phyloP scores from a whole-genome alignment of 345 rosid genomes.

The Boechera divaricarpa region DNA sequence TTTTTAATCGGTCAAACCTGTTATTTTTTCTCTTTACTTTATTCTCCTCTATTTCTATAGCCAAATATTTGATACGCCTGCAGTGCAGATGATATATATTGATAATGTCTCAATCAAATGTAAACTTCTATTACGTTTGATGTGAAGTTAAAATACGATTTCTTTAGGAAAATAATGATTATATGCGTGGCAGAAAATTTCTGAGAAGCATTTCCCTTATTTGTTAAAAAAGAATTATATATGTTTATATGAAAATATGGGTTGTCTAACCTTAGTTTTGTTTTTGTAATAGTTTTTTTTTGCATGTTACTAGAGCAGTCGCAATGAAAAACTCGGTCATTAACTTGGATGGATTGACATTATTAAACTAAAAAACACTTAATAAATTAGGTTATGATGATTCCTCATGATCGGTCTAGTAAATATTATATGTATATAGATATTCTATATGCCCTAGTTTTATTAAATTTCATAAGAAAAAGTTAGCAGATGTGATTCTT shows the following conservation, averaged over 20 bases:
- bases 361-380: background rate
- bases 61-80: slow-evolving; percentile 36
- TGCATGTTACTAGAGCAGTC: background rate
- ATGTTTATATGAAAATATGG: background rate
- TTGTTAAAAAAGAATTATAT: background rate
- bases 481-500: slow-evolving; percentile 39
- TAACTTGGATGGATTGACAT: slow-evolving; percentile 1
- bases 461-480: slow-evolving; percentile 3
- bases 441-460: slow-evolving; percentile 30
- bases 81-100: slow-evolving; percentile 34
- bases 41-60: slow-evolving; percentile 22
- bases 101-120: slow-evolving; percentile 38
- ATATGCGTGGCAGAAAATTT: background rate
- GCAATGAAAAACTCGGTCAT: background rate
- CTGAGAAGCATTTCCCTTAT: slow-evolving; percentile 6
- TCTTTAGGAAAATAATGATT: slow-evolving; percentile 19
- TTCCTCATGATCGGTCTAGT: slow-evolving; percentile 18
- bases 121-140: slow-evolving; percentile 36
- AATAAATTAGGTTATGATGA: slow-evolving; percentile 15
- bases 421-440: slow-evolving; percentile 17
- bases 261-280: background rate
- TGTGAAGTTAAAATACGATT: slow-evolving; percentile 34
- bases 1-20: slow-evolving; percentile 43
- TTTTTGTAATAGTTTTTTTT: background rate
- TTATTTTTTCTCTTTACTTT: slow-evolving; percentile 23